Conservation (phyloP, 305 asterid species). For the Plantago lanceolata region DNA sequence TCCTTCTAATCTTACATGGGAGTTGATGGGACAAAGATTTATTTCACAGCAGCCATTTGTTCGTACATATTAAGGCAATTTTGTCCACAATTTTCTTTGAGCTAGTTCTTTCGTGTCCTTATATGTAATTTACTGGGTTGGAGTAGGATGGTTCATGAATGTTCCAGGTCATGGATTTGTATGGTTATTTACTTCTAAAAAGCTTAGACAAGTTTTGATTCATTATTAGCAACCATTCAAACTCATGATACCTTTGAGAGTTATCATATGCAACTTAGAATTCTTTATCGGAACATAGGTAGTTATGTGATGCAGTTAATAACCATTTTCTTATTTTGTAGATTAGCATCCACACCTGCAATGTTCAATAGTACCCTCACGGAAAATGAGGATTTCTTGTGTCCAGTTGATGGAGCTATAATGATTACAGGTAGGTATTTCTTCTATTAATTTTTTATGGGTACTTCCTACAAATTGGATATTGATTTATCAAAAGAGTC, state of each 20-base stretch:
- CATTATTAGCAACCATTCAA: neutral
- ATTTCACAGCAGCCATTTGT: too few species aligned
- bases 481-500: slow-evolving; percentile 4
- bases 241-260: slow-evolving; percentile 4
- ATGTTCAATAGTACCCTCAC: slow-evolving; percentile 92
- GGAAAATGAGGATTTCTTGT: slow-evolving; percentile 53
- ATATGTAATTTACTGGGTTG: too few species aligned
- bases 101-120: too few species aligned
- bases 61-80: too few species aligned
- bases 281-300: slow-evolving; percentile 11
- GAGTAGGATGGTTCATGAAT: too few species aligned
- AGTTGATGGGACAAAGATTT: too few species aligned
- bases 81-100: neutral
- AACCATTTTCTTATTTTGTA: slow-evolving; percentile 28
- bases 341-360: slow-evolving; percentile 98
- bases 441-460: slow-evolving; percentile 11
- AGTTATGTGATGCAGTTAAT: slow-evolving; percentile 19
- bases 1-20: too few species aligned
- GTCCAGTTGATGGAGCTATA: slow-evolving; percentile 93
- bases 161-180: too few species aligned
- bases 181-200: slow-evolving; percentile 4
- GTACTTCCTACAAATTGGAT: neutral
- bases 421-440: slow-evolving; percentile 76
- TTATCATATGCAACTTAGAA: slow-evolving; percentile 2
- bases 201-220: slow-evolving; percentile 4